Conservation (phyloP, 768 basidiomycete genomes). For the Amanita fuliginea region DNA sequence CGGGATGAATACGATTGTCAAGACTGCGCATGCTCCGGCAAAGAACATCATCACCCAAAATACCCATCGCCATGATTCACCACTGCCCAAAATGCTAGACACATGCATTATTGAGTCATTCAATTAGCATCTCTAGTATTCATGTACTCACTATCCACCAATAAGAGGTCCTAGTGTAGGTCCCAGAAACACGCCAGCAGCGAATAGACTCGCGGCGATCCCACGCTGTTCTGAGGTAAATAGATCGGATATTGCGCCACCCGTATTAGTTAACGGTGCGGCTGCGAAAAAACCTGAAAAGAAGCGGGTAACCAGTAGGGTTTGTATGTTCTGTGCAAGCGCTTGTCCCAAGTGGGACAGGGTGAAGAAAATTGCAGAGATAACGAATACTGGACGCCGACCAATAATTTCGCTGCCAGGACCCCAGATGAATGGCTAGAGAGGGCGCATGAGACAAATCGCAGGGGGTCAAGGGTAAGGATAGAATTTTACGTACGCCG, state of each 20-base stretch:
- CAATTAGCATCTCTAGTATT: constrained; percentile 15
- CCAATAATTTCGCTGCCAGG: constrained; percentile 20
- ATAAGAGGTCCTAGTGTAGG: constrained; percentile 56
- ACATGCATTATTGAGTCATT: neutral
- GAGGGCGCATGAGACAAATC: neutral
- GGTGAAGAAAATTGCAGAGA: constrained; percentile 40
- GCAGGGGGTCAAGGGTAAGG: too few species aligned
- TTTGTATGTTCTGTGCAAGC: constrained; percentile 45
- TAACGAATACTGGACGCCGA: constrained; percentile 36
- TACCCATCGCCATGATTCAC: constrained; percentile 50
- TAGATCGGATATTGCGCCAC: constrained; percentile 49
- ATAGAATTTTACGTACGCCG: constrained; percentile 22
- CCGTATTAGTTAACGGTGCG: constrained; percentile 45
- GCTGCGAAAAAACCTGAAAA: constrained; percentile 54
- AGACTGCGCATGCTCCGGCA: constrained; percentile 35
- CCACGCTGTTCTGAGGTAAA: constrained; percentile 42
- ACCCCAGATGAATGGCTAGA: constrained; percentile 41
- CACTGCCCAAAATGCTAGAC: constrained; percentile 33
- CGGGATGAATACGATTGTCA: constrained; percentile 37
- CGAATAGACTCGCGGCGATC: constrained; percentile 45
- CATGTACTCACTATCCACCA: constrained; percentile 43
- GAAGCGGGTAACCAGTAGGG: constrained; percentile 49
- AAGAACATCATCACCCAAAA: constrained; percentile 67
- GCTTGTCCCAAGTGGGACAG: constrained; percentile 51
- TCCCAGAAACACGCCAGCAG: constrained; percentile 51